Conservation (phyloP, 345 rosid genomes). For the Acer negundo region DNA sequence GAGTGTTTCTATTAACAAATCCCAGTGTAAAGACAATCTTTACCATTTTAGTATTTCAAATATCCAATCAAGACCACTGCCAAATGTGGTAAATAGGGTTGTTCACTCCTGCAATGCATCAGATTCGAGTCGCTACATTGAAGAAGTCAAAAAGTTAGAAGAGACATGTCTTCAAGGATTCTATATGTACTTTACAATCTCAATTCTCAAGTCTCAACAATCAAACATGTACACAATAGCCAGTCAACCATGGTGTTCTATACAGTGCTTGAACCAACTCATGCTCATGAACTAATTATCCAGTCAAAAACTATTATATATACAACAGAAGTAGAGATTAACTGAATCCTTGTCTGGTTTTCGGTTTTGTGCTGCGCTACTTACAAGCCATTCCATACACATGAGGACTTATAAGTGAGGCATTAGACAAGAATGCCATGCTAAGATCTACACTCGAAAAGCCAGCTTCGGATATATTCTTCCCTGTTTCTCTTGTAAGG, state of each 20-base stretch:
- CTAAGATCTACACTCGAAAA: slow-evolving; percentile 58
- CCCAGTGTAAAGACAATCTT: background rate
- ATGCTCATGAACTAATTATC: background rate
- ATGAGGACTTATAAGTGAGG: slow-evolving; percentile 55
- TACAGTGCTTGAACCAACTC: background rate
- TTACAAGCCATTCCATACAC: slow-evolving; percentile 71
- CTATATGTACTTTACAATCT: no score
- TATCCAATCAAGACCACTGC: no score
- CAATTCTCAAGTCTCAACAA: no score
- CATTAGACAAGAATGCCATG: slow-evolving; percentile 37
- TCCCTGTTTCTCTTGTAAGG: slow-evolving; percentile 66
- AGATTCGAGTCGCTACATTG: no score
- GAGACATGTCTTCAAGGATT: no score
- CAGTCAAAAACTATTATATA: background rate
- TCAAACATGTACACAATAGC: no score
- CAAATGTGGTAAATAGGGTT: no score
- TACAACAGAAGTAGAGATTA: no score
- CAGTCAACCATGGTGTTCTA: no score
- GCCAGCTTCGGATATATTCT: slow-evolving; percentile 54
- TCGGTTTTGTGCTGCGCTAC: slow-evolving; percentile 20
- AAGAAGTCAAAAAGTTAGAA: no score
- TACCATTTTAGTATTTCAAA: background rate
- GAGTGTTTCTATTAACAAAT: background rate
- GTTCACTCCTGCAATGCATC: no score
- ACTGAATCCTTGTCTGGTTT: background rate